Base-by-base conservation (phyloP, 2,329 filamentous ascomycete species). In the Ophiocordyceps sinensis region DNA sequence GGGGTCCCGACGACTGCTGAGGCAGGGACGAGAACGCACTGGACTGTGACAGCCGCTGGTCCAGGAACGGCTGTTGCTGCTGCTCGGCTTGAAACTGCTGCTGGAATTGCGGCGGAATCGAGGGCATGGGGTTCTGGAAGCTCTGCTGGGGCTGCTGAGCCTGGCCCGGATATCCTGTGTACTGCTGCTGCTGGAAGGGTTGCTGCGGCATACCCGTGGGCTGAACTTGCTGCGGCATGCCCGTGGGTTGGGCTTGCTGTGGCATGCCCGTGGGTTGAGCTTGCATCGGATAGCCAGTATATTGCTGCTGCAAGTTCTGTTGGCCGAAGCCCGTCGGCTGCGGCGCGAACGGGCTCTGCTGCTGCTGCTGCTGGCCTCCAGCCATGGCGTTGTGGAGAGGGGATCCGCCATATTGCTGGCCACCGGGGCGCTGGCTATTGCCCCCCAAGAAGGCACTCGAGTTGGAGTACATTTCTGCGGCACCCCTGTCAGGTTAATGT, bases 371-470 rank as follows among this genome's bases (percentile, higher is more conserved):
- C 41, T 45, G 46, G 70, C 46, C 70, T 65, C 56, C 64, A 61
- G 50, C 69, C 70, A 65, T 69, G 74, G 51, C 75, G 77, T 55
- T 73, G 77, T 54, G 74, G 34, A 47, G 47, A 4, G 46, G 42
- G 2, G 26, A 39, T 15, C 15, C 37, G 37, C 53, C 56, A 53
- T 57, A 59, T 44, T 62, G 77, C 48, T 70, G 70, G 49, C 75
- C 74, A 41, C 77, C 77, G 39, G 82, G 83, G 45, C 79, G 82
- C 59, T 82, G 76, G 68, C 72, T 82, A 58, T 80, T 85, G 61
- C 73, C 75, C 63, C 86, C 86, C 55, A 94, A 66, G 63, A 81
- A 95, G 49, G 84, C 80, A 68, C 84, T 93, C 50, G 85, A 84
- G 60, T 82, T 85, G 50, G 86, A 91, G 67, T 85, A 96, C 89